Evolutionary conservation across 2,329 filamentous ascomycete genomes (phyloP), one percentile per base, ranked within the genome.

Genomic region (Colletotrichum sidae): DNA sequence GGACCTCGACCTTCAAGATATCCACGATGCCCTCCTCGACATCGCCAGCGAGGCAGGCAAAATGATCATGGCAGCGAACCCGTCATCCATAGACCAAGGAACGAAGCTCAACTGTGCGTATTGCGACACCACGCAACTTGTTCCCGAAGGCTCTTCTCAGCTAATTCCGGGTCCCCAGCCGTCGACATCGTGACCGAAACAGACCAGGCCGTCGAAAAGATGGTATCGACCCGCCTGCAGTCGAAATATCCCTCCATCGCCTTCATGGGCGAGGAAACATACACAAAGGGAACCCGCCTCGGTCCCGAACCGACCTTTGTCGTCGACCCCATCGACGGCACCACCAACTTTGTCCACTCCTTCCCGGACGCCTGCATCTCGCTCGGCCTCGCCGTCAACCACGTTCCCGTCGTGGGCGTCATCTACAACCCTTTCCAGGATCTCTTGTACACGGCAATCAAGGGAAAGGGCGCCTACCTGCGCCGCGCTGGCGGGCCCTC

Each of bases 291-390:
- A 71, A 81, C 83, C 67, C 80, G 77, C 47, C 81, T 95, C 51
- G 90, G 88, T 0, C 76, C 83, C 37, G 84, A 84, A 13, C 92
- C 92, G 2, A 95, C 92, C 47, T 94, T 94, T 78, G 86, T 94
- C 73, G 89, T 92, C 69, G 92, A 95, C 75, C 92, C 92, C 49
- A 94, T 95, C 71, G 92, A 95, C 78, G 92, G 91, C 73, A 94
- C 88, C 7, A 93, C 90, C 55, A 94, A 94, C 83, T 94, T 95
- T 73, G 86, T 94, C 51, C 92, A 94, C 78, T 86, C 85, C 17
- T 90, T 92, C 78, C 90, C 91, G 5, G 85, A 88, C 71, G 91
- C 92, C 67, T 92, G 89, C 79, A 90, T 94, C 78, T 93, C 90
- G 10, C 87, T 95, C 39, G 92, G 92, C 50, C 84, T 95, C 62